Percentiles rank a stretch among this genome's conserved stretches.
Evolutionary conservation across 1,284 basidiomycete species (phyloP).

Genomic region (Cutaneotrichosporon sp.): DNA sequence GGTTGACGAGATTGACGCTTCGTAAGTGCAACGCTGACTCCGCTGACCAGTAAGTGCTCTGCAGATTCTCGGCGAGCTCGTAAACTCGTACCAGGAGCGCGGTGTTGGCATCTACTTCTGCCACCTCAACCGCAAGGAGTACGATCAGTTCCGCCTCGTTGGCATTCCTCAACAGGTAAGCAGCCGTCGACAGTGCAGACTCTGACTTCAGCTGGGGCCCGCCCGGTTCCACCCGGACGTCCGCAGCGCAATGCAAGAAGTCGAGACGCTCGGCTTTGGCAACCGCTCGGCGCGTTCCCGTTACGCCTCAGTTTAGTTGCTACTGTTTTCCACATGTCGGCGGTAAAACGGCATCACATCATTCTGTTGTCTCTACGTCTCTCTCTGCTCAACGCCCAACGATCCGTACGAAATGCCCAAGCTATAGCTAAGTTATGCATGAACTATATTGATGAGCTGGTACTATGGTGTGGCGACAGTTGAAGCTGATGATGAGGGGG

Average conservation of each 20-base stretch:
- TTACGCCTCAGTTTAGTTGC: not conserved
- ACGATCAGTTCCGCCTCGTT: slow-evolving; percentile 54
- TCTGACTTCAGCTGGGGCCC: slow-evolving; percentile 55
- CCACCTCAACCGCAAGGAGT: slow-evolving; percentile 60
- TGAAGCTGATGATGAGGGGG: no score
- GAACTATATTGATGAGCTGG: no score
- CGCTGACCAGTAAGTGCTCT: slow-evolving; percentile 56
- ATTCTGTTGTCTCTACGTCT: not conserved
- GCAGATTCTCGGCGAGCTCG: slow-evolving; percentile 76
- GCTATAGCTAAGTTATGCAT: no score
- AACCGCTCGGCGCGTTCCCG: slow-evolving; percentile 7
- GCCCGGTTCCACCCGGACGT: slow-evolving; percentile 69
- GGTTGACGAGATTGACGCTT: slow-evolving; percentile 76
- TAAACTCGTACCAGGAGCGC: slow-evolving; percentile 65
- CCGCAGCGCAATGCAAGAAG: slow-evolving; percentile 38
- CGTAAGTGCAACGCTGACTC: slow-evolving; percentile 53
- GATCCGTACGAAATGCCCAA: no score
- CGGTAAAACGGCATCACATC: not conserved
- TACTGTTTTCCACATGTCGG: no score
- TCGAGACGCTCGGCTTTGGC: slow-evolving; percentile 42
- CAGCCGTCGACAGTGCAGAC: not conserved
- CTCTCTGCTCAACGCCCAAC: not conserved
- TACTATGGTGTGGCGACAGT: no score
- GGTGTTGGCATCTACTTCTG: slow-evolving; percentile 72
- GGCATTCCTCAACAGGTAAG: slow-evolving; percentile 40